These are phyloP conservation scores for Cyberlindnera mississippiensis DNA, from an alignment of 805 yeast genomes.

Conservation along the genomic window DNA sequence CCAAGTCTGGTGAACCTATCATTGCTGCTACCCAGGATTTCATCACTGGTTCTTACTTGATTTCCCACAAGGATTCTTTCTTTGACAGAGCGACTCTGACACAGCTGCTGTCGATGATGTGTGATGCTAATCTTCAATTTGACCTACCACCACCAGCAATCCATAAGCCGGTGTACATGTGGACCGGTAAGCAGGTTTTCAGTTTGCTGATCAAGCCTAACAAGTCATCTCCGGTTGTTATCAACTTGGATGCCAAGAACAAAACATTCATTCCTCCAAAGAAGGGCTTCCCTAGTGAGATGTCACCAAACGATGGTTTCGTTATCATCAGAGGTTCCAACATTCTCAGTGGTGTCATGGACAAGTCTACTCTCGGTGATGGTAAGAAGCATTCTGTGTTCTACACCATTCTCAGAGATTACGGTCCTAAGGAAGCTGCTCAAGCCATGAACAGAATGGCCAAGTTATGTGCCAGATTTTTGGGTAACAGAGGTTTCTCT, in stretches of 20 bases:
- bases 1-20: conserved; percentile 97
- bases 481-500: conserved; percentile 95
- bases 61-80: conserved; percentile 90
- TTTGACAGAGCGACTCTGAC: conserved; percentile 82
- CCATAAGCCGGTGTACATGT: conserved; percentile 78
- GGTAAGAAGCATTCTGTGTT: conserved; percentile 97
- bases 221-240: conserved; percentile 66
- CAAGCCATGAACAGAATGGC: conserved; percentile 98
- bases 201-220: conserved; percentile 85
- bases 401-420: conserved; percentile 91
- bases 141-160: conserved; percentile 96
- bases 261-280: conserved; percentile 83
- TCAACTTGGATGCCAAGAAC: conserved; percentile 91
- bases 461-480: conserved; percentile 91
- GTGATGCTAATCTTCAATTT: conserved; percentile 82
- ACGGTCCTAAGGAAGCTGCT: conserved; percentile 96
- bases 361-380: conserved; percentile 92
- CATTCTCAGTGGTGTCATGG: conserved; percentile 92
- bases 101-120: conserved; percentile 90
- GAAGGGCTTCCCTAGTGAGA: conserved; percentile 72
- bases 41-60: conserved; percentile 91
- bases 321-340: conserved; percentile 88
- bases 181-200: conserved; percentile 98
- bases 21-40: conserved; percentile 99
- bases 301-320: conserved; percentile 97